phyloP scores from a whole-genome alignment of 2,329 filamentous ascomycete species.

The Incumbomyces delicatus region DNA sequence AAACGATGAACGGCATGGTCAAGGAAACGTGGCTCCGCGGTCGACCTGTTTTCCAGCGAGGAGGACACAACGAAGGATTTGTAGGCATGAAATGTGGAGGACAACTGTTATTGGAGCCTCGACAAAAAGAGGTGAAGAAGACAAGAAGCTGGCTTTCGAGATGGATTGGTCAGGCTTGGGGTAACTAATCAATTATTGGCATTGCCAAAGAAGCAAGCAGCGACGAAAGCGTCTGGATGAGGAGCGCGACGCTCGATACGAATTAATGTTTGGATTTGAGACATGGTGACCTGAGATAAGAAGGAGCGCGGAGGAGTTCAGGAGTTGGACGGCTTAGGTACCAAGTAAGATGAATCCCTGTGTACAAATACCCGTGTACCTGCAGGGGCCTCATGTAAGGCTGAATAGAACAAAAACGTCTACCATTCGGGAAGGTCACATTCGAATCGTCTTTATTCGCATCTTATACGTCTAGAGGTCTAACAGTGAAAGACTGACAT shows the following conservation, averaged over 20 bases:
- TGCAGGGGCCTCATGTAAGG: too few species aligned
- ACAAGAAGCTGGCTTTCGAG: slow-evolving; percentile 16
- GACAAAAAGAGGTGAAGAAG: slow-evolving; percentile 16
- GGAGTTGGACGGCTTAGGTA: not conserved
- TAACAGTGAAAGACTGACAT: too few species aligned
- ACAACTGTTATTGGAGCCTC: slow-evolving; percentile 30
- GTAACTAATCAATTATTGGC: not conserved
- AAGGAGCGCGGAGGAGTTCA: not conserved
- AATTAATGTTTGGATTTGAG: too few species aligned
- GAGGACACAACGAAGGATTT: slow-evolving; percentile 40
- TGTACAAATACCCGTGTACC: too few species aligned
- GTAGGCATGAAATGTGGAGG: slow-evolving; percentile 27
- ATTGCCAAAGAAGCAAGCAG: too few species aligned
- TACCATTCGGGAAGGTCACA: too few species aligned
- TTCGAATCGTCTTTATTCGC: too few species aligned
- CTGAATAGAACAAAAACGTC: too few species aligned
- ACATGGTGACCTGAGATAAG: not conserved
- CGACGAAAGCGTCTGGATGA: too few species aligned
- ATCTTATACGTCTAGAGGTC: too few species aligned
- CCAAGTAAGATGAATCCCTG: not conserved
- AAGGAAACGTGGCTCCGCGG: slow-evolving; percentile 79
- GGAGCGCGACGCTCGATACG: too few species aligned
- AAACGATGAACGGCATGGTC: slow-evolving; percentile 66
- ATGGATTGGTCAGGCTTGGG: slow-evolving; percentile 11
- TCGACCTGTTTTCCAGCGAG: slow-evolving; percentile 60